phyloP scores from a whole-genome alignment of 257 asterid species.

The Lantana camara region DNA sequence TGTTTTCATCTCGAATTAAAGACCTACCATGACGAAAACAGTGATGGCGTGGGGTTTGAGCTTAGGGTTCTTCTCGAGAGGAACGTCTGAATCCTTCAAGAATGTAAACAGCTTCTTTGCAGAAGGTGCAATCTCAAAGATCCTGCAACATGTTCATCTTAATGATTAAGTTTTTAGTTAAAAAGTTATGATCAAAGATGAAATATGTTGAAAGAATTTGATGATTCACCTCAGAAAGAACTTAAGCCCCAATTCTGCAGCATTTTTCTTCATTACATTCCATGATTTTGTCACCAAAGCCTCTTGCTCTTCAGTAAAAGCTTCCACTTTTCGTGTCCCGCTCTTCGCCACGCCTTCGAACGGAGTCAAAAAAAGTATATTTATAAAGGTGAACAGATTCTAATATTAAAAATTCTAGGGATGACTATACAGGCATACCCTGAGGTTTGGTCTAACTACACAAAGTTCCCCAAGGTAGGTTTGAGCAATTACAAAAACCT shows the following conservation, averaged over 20 bases:
- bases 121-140: conserved; percentile 79
- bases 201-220: not conserved
- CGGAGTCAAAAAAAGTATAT: not conserved
- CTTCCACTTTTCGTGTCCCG: conserved; percentile 28
- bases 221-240: conserved; percentile 50
- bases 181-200: not conserved
- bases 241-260: conserved; percentile 63
- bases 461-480: too few relatives aligned
- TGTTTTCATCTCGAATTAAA: not conserved
- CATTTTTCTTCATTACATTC: conserved; percentile 62
- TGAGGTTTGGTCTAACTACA: too few relatives aligned
- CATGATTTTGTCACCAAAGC: conserved; percentile 68
- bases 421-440: too few relatives aligned
- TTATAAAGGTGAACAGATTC: not conserved
- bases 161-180: not conserved
- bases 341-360: conserved; percentile 37
- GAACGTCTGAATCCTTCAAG: conserved; percentile 54
- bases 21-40: conserved; percentile 61
- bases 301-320: conserved; percentile 71
- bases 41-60: conserved; percentile 69
- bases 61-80: conserved; percentile 62
- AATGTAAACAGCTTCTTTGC: conserved; percentile 66
- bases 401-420: too few relatives aligned
- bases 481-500: too few relatives aligned
- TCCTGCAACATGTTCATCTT: conserved; percentile 35